Base-by-base conservation (phyloP, 2,329 filamentous ascomycete genomes). In the Pseudocercospora fijiensis region DNA sequence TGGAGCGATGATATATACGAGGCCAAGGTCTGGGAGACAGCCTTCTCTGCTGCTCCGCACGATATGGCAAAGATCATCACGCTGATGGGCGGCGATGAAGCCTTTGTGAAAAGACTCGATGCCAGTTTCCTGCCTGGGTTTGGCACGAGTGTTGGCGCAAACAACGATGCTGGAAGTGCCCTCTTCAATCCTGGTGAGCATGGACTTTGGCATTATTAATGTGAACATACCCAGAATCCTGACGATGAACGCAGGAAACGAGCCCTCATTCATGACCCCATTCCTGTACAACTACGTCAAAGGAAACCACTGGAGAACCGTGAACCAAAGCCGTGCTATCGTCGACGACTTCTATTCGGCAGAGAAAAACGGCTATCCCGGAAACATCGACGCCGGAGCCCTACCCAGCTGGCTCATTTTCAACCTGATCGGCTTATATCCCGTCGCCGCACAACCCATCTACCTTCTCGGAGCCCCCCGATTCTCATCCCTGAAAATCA, bases 331-430 rank as follows among this genome's bases (percentile, higher is more conserved):
- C 0, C 70, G 76, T 5, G 70, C 73, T 1, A 74, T 80, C 4
- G 77, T 78, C 0, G 77, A 79, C 22, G 71, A 77, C 45, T 81
- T 79, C 65, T 81, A 80, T 68, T 75, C 74, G 63, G 77, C 77
- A 56, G 70, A 67, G 0, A 72, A 71, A 0, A 75, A 76, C 30
- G 80, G 80, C 0, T 77, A 81, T 1, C 80, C 80, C 0, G 80
- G 80, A 0, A 82, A 82, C 58, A 79, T 75, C 8, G 80, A 82
- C 66, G 78, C 78, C 1, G 80, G 81, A 0, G 81, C 81, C 1
- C 71, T 84, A 66, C 81, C 82, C 49, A 81, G 78, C 51, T 84
- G 81, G 82, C 72, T 83, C 2, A 67, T 84, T 0, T 84, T 80
- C 78, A 78, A 82, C 62, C 79, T 84, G 72, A 66, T 84, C 0